Base-by-base conservation (phyloP, 305 asterid species). In the Solanum hybrid region DNA sequence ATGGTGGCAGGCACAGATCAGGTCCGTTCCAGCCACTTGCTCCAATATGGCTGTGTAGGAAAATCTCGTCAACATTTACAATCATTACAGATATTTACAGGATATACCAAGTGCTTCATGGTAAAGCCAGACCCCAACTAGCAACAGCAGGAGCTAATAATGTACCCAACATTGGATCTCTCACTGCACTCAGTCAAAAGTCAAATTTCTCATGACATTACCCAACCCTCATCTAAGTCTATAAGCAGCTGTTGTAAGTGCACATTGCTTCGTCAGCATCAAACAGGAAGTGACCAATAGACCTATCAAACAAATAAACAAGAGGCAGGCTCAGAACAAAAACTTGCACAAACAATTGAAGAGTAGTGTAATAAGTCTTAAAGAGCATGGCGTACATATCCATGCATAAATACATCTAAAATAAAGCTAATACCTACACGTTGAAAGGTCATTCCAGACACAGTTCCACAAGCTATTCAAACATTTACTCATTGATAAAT, bases 111-210 rank as follows among this genome's bases (percentile, higher is more conserved):
- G 75, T 51, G 87, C 87, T 51, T 24, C 22, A 22, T 85, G 87
- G 87, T 51, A 85, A 51, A 56, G 19, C 45, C 87, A 84, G 42
- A 31, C 75, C 31, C 75, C 87, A 29, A 45, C 87, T 27, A 17
- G 87, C 87, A 82, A 85, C 10, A 85, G 7, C 87, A 56, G 45
- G 87, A 56, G 75, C 87, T 85, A 85, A 29, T 6, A 82, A 82
- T 66, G 72, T 42, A 19, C 76, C 75, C 87, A 42, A 84, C 87
- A 17, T 5, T 6, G 42, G 31, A 31, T 51, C 26, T 26, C 75
- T 84, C 31, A 51, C 75, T 84, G 87, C 31, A 40, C 87, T 31
- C 7, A 1, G 27, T 19, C 38, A 27, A 27, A 82, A 82, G 38
- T 42, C 38, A 82, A 15, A 19, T 29, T 82, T 45, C 37, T 26